Evolutionary conservation across 2,329 filamentous ascomycete genomes (phyloP).

Genomic region (Fusarium sp.): DNA sequence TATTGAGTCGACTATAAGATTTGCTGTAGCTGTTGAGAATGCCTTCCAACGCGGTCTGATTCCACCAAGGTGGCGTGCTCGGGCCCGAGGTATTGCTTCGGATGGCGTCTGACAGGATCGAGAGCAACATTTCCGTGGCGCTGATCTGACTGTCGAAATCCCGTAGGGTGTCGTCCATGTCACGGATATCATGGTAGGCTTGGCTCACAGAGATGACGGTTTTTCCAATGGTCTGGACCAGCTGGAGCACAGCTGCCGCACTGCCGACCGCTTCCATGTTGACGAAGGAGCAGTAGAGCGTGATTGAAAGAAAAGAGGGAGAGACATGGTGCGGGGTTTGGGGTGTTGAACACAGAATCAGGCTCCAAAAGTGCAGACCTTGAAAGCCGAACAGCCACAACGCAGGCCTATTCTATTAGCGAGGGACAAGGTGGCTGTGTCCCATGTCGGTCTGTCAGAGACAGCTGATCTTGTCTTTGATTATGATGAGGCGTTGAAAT

Average conservation of each 20-base stretch:
- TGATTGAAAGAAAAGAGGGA: background rate
- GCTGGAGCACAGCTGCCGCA: background rate
- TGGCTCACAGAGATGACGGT: background rate
- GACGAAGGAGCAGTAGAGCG: background rate
- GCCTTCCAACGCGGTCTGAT: background rate
- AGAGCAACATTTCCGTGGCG: background rate
- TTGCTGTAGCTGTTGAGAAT: background rate
- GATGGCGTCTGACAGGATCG: background rate
- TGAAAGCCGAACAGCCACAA: background rate
- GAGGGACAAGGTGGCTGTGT: background rate
- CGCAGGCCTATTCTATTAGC: background rate
- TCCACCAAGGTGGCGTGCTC: background rate
- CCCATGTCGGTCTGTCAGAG: background rate
- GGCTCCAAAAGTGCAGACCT: background rate
- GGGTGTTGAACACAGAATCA: background rate
- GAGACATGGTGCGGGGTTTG: background rate
- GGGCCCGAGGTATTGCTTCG: background rate
- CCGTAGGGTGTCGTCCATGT: background rate
- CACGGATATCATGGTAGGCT: background rate
- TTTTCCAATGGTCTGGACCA: background rate
- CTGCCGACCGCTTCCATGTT: background rate
- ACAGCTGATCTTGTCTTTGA: background rate
- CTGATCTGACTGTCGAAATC: background rate
- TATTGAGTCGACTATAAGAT: background rate
- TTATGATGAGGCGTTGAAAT: background rate